phyloP scores from a whole-genome alignment of 176 grass and related monocot genomes.

The Elaeis guineensis region DNA sequence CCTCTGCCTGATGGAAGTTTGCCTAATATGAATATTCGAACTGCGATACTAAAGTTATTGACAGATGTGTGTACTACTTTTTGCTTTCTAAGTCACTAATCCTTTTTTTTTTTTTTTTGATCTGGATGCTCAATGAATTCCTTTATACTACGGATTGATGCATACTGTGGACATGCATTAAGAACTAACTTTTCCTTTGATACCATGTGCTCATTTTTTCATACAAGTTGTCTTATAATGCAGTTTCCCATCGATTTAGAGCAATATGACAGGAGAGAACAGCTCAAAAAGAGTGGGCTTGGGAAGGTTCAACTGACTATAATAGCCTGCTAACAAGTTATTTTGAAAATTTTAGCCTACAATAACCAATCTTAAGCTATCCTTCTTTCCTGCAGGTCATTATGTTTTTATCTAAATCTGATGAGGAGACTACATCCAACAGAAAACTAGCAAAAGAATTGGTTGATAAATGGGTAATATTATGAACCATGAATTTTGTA shows the following conservation, averaged over 20 bases:
- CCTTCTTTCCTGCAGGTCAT: conserved; percentile 53
- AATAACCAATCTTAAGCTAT: too few species aligned
- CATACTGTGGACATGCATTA: too few species aligned
- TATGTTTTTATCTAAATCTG: conserved; percentile 97
- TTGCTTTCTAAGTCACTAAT: background rate
- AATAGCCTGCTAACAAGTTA: too few species aligned
- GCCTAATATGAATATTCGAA: conserved; percentile 95
- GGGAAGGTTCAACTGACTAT: conserved; percentile 48
- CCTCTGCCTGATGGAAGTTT: conserved; percentile 87
- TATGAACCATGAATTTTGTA: too few species aligned
- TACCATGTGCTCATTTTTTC: conserved; percentile 13
- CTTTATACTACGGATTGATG: too few species aligned
- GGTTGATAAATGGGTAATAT: conserved; percentile 95
- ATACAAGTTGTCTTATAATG: conserved; percentile 19
- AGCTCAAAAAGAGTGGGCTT: conserved; percentile 94
- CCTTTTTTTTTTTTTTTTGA: background rate
- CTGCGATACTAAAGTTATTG: conserved; percentile 76
- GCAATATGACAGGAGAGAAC: conserved; percentile 81
- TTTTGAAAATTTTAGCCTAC: too few species aligned
- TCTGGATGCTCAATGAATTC: background rate
- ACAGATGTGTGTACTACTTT: conserved; percentile 46
- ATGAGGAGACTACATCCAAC: conserved; percentile 92
- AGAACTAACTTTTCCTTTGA: too few species aligned
- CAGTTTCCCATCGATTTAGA: conserved; percentile 96
- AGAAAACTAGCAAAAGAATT: conserved; percentile 91